phyloP scores from a whole-genome alignment of 139 green algal species.

The Desmodesmus armatus region DNA sequence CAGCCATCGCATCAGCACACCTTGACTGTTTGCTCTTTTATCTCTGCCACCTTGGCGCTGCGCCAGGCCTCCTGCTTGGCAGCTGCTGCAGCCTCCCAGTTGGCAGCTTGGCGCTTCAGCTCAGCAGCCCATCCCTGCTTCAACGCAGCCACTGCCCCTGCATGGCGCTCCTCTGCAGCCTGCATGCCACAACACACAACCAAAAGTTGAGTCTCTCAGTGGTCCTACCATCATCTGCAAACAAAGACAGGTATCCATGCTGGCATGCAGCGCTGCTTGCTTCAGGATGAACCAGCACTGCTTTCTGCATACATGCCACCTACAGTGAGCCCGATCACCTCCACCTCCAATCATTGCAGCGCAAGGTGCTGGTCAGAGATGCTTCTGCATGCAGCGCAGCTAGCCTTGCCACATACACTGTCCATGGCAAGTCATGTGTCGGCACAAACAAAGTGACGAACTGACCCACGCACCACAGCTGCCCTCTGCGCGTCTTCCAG shows the following conservation, averaged over 20 bases:
- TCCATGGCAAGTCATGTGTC: too few relatives aligned
- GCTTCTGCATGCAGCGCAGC: too few relatives aligned
- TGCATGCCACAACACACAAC: slow-evolving; percentile 11
- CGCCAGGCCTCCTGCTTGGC: slow-evolving; percentile 65
- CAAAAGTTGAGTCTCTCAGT: not conserved
- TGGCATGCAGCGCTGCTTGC: too few relatives aligned
- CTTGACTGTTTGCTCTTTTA: slow-evolving; percentile 79
- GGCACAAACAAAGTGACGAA: too few relatives aligned
- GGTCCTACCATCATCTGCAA: not conserved
- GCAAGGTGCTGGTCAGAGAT: too few relatives aligned
- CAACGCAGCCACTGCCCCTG: slow-evolving; percentile 52
- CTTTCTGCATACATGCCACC: too few relatives aligned
- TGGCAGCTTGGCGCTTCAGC: slow-evolving; percentile 62
- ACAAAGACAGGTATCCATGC: too few relatives aligned
- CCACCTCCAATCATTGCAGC: too few relatives aligned
- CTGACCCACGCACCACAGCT: slow-evolving; percentile 42
- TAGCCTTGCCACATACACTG: too few relatives aligned
- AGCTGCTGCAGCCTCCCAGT: slow-evolving; percentile 61
- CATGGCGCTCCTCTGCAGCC: slow-evolving; percentile 50
- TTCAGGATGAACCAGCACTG: too few relatives aligned
- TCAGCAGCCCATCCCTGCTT: slow-evolving; percentile 66
- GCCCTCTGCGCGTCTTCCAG: slow-evolving; percentile 14
- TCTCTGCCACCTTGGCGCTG: slow-evolving; percentile 68
- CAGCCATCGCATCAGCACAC: too few relatives aligned
- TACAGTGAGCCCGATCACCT: too few relatives aligned